Evolutionary conservation across 495 filamentous ascomycete species (phyloP), one percentile per base, ranked within the genome.

Genomic region (Penicillium atrosanguineum): DNA sequence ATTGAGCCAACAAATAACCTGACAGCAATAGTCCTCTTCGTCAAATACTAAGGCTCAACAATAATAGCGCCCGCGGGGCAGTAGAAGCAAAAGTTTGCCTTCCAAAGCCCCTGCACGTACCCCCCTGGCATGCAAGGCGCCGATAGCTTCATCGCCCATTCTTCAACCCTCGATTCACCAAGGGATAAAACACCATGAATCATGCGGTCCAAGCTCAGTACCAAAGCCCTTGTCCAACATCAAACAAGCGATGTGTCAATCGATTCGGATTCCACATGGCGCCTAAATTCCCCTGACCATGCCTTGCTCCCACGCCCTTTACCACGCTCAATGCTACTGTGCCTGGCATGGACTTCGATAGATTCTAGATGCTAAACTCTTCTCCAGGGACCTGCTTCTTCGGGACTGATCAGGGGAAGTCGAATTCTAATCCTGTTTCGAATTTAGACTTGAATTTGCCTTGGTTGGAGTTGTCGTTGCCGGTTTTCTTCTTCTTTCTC

Each of bases 81-180:
- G 39, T 12, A 31, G 12, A 9, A 41, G 43, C 29, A 34, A 28
- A 8, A 44, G 23, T 41, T 53, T 53, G 56, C 47, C 56, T 47
- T 36, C 46, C 46, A 14, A 42, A 41, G 41, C 20, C 44, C 21
- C 21, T 55, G 36, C 48, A 48, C 43, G 36, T 25, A 16, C 29
- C 29, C 58, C 57, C 61, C 57, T 58, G 61, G 57, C 58, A 64
- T 64, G 61, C 61, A 64, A 61, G 61, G 61, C 47, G 48, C 52
- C 61, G 59, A 52, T 61, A 56, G 57, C 52, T 52, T 53, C 61
- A 61, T 61, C 47, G 43, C 46, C 43, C 56, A 59, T 59, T 59
- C 56, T 50, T 54, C 41, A 37, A 48, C 38, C 11, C 25, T 45
- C 42, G 12, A 28, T 5, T 34, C 37, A 51, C 19, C 61, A 61